phyloP scores from a whole-genome alignment of 164 flowering plant species.

The Chloranthus sessilifolius region DNA sequence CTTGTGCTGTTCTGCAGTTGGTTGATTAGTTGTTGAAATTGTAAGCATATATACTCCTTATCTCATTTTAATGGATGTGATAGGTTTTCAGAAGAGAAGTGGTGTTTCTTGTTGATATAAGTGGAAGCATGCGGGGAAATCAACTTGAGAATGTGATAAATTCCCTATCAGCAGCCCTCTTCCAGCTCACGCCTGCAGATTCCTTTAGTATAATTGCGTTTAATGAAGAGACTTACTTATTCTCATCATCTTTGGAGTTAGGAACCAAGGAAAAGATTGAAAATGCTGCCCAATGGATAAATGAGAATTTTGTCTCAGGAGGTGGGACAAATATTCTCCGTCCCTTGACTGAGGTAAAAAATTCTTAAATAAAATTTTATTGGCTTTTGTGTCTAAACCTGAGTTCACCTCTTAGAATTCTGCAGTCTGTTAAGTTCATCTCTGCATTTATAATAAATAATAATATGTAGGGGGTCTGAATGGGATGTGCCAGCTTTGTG shows the following conservation, averaged over 20 bases:
- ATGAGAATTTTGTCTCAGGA: constrained; percentile 45
- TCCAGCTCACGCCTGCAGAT: constrained; percentile 56
- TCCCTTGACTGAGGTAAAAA: constrained; percentile 67
- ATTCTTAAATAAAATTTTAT: neutral
- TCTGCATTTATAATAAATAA: no score
- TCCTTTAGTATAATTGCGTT: constrained; percentile 77
- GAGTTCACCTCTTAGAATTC: no score
- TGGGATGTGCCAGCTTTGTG: no score
- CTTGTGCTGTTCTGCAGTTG: neutral
- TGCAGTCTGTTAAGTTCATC: no score
- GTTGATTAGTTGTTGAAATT: constrained; percentile 2
- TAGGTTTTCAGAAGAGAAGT: constrained; percentile 79
- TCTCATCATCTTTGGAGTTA: constrained; percentile 62
- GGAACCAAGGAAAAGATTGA: constrained; percentile 62
- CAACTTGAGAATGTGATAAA: constrained; percentile 59
- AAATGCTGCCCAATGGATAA: constrained; percentile 66
- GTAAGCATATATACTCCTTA: constrained; percentile 1
- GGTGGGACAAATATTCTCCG: constrained; percentile 68
- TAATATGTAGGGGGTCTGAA: no score
- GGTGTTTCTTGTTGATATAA: constrained; percentile 75
- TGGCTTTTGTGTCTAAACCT: constrained; percentile 1
- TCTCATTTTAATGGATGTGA: constrained; percentile 14
- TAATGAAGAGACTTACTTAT: constrained; percentile 48
- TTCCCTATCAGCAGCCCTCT: constrained; percentile 49
- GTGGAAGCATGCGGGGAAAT: constrained; percentile 84